Base-by-base conservation (phyloP, 2,329 filamentous ascomycete genomes). In the Penicillium psychrosexuale region DNA sequence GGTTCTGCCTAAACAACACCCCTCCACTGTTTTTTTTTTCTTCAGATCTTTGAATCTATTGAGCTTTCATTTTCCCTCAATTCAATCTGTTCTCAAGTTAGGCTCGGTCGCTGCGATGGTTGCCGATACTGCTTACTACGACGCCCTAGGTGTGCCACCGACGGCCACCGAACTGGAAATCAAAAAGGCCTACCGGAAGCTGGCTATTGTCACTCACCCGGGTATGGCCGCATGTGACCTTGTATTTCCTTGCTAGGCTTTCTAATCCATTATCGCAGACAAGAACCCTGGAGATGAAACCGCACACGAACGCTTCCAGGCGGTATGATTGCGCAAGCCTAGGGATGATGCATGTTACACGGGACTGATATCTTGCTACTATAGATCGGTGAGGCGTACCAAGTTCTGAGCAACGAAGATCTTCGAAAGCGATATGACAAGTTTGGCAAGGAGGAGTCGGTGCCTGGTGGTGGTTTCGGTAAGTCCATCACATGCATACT, bases 261-360 rank as follows among this genome's bases (percentile, higher is more conserved):
- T 42, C 63, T 64, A 52, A 62, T 47, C 9, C 37, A 33, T 42
- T 44, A 51, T 13, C 40, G 53, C 70, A 90, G 94, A 99, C 79
- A 99, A 99, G 81, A 99, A 99, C 76, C 94, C 93, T 55, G 90
- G 92, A 69, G 94, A 99, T 72, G 92, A 94, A 62, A 91, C 88
- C 24, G 94, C 94, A 36, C 90, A 96, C 77, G 89, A 87, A 69
- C 93, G 92, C 74, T 99, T 99, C 77, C 94, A 99, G 78, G 86
- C 84, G 56, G 92, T 95, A 76, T 56, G 76, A 66, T 37, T 24
- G 30, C 34, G 39, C 44, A 43, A 31, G 34, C 37, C 37, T 8
- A 15, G 38, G 31, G 37, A 39, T 33, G 33, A 48, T 47, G 38
- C 33, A 51, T 7, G 15, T 24, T 22, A 42, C 12, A 15, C 12